Evolutionary conservation across 2,329 filamentous ascomycete genomes (phyloP), one percentile per base, ranked within the genome.

Genomic region (Arthrinium puccinioides): DNA sequence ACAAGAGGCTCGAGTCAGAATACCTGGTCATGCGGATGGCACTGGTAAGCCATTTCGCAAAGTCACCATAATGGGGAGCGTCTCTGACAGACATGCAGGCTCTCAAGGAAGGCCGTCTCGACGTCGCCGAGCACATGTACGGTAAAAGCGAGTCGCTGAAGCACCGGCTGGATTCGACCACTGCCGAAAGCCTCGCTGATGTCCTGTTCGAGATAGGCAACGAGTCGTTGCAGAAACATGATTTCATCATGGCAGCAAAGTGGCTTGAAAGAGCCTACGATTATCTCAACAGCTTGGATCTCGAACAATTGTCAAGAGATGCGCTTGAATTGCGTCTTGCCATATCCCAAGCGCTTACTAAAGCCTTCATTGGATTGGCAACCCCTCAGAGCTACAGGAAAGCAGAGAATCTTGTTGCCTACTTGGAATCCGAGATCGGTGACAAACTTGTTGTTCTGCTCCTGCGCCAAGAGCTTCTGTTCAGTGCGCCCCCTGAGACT

Each of bases 121-220:
- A 90, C 40, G 73, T 88, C 32, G 85, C 86, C 20, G 86, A 94
- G 38, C 78, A 87, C 56, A 78, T 92, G 68, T 89, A 82, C 56
- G 60, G 59, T 24, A 84, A 84, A 48, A 60, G 76, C 2, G 60
- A 63, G 48, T 61, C 43, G n/a, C 56, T 61, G 9, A 56, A 48
- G 25, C 51, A 50, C 16, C 50, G 36, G 1, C 54, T 75, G 3
- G 69, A 79, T 29, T 57, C 70, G 1, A 44, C 58, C 3, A 69
- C 69, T 2, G 66, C 71, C 2, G 82, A 89, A 54, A 68, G 64
- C 25, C 60, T 89, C 29, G 72, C 79, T 4, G 80, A 87, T 47
- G 63, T 82, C 3, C 66, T 88, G 7, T 85, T 81, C 44, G 78
- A 83, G 41, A 84, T 94, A 27, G 87, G 87, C 4, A 77, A 71